These are phyloP conservation scores for Penicillium paneum DNA, from an alignment of 2,329 filamentous ascomycete genomes.

Conservation along the genomic window DNA sequence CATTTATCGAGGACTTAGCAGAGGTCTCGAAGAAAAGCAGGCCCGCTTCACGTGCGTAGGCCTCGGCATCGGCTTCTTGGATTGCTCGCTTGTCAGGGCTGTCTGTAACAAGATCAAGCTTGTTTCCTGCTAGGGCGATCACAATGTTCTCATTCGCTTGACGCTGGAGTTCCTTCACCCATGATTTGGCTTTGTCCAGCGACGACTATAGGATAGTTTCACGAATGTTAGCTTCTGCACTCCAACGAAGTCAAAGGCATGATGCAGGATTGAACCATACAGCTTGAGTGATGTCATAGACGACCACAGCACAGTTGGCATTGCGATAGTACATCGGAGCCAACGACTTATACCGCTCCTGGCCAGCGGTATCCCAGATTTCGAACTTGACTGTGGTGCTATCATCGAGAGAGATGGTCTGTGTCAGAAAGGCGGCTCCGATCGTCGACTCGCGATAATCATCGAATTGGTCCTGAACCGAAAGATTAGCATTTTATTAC, in stretches of 20 bases:
- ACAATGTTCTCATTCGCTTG: conserved; percentile 99
- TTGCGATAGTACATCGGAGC: conserved; percentile 99
- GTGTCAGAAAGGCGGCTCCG: conserved; percentile 96
- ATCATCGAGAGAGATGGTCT: conserved; percentile 97
- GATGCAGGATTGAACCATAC: conserved; percentile 54
- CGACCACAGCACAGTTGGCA: conserved; percentile 97
- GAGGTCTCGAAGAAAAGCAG: conserved; percentile 98
- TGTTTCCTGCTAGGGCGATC: conserved; percentile 96
- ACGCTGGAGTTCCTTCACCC: conserved; percentile 97
- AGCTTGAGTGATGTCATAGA: conserved; percentile 99
- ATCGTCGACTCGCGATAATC: conserved; percentile 97
- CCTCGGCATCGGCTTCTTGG: conserved; percentile 81
- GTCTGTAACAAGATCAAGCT: conserved; percentile 91
- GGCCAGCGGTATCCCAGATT: conserved; percentile 98
- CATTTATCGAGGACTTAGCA: conserved; percentile 95
- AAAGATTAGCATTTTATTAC: conserved; percentile 9
- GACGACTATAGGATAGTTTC: conserved; percentile 63
- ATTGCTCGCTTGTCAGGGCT: conserved; percentile 96
- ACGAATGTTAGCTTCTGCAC: conserved; percentile 15
- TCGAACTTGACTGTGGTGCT: conserved; percentile 99
- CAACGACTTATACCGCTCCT: conserved; percentile 98
- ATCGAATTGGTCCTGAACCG: conserved; percentile 89
- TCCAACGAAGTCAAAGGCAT: conserved; percentile 1
- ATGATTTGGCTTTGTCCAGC: conserved; percentile 97
- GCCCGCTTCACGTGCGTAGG: conserved; percentile 88